Evolutionary conservation across 805 yeast genomes (phyloP).

Genomic region (Candida schatavii): DNA sequence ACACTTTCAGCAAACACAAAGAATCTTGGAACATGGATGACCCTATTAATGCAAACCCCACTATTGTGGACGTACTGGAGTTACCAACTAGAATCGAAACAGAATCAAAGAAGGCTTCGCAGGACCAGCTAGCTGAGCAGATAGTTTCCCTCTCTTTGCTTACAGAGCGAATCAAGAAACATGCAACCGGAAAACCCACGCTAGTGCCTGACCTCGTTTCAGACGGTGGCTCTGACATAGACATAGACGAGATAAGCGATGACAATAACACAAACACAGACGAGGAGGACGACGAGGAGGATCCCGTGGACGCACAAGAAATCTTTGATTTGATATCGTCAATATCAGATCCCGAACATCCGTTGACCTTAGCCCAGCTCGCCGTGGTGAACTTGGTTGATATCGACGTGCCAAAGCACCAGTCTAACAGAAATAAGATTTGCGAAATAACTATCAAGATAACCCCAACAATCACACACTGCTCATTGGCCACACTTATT

Average conservation of each 20-base stretch:
- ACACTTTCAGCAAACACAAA: background rate
- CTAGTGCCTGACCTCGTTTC: slow-evolving; percentile 25
- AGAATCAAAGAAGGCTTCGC: slow-evolving; percentile 12
- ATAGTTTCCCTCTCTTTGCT: slow-evolving; percentile 34
- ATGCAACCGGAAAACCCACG: slow-evolving; percentile 1
- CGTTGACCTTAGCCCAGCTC: slow-evolving; percentile 87
- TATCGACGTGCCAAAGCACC: slow-evolving; percentile 51
- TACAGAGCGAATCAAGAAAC: background rate
- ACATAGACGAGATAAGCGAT: slow-evolving; percentile 12
- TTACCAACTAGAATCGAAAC: slow-evolving; percentile 64
- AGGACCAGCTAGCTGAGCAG: slow-evolving; percentile 20
- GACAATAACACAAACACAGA: slow-evolving; percentile 19
- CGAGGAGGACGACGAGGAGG: slow-evolving; percentile 43
- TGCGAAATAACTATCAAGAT: slow-evolving; percentile 78
- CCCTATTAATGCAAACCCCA: slow-evolving; percentile 89
- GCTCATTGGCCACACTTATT: slow-evolving; percentile 92
- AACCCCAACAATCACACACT: slow-evolving; percentile 97
- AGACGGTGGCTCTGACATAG: slow-evolving; percentile 17
- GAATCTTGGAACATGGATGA: slow-evolving; percentile 54
- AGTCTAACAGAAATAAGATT: slow-evolving; percentile 38
- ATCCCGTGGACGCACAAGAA: slow-evolving; percentile 84
- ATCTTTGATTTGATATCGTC: slow-evolving; percentile 81
- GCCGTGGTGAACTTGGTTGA: slow-evolving; percentile 88
- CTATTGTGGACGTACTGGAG: slow-evolving; percentile 68
- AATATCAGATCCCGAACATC: slow-evolving; percentile 97